Base-by-base conservation (phyloP, 345 rosid genomes). In the Salix caprea region DNA sequence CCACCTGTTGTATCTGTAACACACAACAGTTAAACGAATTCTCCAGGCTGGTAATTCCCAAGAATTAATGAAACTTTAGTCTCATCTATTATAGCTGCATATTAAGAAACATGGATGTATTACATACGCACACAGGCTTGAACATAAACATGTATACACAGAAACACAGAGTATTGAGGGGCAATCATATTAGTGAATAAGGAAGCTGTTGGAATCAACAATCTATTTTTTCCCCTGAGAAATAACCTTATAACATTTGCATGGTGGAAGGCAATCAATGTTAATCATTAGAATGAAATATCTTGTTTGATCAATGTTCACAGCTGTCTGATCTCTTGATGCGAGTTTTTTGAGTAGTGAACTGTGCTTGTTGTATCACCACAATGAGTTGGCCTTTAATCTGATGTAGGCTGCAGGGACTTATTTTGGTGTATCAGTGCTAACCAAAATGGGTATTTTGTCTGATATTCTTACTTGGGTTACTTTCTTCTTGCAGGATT, bases 401-500 rank as follows among this genome's bases (percentile, higher is more conserved):
- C 70, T 37, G 34, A 34, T 65, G 37, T 21, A 30, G 11, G 46
- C 9, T 32, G 70, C 13, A 65, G 30, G 37, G 2, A 65, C 8
- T 8, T n/a, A 2, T 56, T 7, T 39, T 10, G 36, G 28, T 28
- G 23, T 66, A 23, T n/a, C 16, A 23, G 4, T 5, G 36, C 56
- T 14, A 10, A 71, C 64, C n/a, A 54, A n/a, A 23, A 23, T 7
- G 28, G 44, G 61, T 61, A 4, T 72, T 21, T 40, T 58, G 62
- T 70, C 69, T 74, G 79, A 60, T 7, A 39, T 34, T 37, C 72
- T 50, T 64, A 71, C 28, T 21, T 76, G 42, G 46, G 3, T 39
- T 34, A 21, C 15, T 4, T 52, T 74, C 7, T 36, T 5, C 60
- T 76, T 75, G 69, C 87, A 96, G 99, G 94, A 94, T 74, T 70